These are phyloP conservation scores for Berberis vulgaris DNA, from an alignment of 164 flowering plant species.

Conservation along the genomic window DNA sequence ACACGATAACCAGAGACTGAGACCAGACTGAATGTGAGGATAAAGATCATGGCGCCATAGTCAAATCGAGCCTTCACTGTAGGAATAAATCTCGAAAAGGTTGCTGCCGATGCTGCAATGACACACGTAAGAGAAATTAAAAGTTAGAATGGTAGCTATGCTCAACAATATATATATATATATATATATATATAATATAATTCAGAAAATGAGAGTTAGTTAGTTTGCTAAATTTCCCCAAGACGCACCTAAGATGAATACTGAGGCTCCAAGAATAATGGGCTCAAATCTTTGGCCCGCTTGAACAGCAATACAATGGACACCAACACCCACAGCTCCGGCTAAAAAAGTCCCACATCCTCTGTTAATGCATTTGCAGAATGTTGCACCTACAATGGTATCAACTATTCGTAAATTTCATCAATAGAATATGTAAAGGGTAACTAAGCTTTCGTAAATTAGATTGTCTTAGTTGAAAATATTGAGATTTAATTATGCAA, in stretches of 20 bases:
- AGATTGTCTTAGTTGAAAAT: no score
- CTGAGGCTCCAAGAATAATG: conserved; percentile 34
- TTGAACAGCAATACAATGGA: conserved; percentile 47
- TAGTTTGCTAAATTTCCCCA: neutral
- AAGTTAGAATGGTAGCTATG: conserved; percentile 42
- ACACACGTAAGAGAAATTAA: conserved; percentile 66
- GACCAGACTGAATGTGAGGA: conserved; percentile 37
- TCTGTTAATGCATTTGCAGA: conserved; percentile 53
- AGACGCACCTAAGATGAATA: conserved; percentile 54
- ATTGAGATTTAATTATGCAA: neutral
- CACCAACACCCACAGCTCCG: conserved; percentile 49
- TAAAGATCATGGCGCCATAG: conserved; percentile 38
- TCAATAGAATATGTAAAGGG: neutral
- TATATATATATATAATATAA: no score
- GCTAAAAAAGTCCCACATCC: conserved; percentile 48
- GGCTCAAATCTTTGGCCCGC: conserved; percentile 53
- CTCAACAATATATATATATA: no score
- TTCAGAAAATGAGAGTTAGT: no score
- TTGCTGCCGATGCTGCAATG: conserved; percentile 33
- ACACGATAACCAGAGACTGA: conserved; percentile 63
- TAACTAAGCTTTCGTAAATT: neutral
- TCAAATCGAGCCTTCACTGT: conserved; percentile 35
- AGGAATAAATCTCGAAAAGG: no score
- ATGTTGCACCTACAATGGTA: conserved; percentile 47
- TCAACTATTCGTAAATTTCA: neutral